Evolutionary conservation across 768 basidiomycete species (phyloP), one percentile per base, ranked within the genome.

Genomic region (Tricholomella constricta): DNA sequence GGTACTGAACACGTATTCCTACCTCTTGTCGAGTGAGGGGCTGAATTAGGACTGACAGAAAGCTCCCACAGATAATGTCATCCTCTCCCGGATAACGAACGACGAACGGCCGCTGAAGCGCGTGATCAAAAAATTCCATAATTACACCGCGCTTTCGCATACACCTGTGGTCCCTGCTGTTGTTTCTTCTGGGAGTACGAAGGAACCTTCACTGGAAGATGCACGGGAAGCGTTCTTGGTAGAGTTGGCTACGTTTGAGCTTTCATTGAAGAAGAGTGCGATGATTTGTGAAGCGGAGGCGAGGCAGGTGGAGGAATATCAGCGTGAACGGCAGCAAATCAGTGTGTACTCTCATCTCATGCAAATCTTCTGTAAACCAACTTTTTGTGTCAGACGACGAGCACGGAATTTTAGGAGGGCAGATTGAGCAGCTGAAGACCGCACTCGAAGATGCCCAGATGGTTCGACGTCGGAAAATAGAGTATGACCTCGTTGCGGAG

Each of bases 251-350:
- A 81, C 88, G 10, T 92, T 92, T 63, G 83, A 89, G 65, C 67
- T 92, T 54, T 70, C 82, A 49, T 72, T 94, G 59, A 82, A 86
- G 72, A 94, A 93, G 71, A 88, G 82, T 58, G 74, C 78, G 31
- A 88, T 93, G 83, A 85, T 91, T 40, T 92, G 89, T 62, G 86
- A 92, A 64, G 92, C 91, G 7, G 91, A 94, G 72, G 80, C 82
- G 47, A 78, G 91, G 61, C 90, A 94, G 70, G 91, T 92, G 1
- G 85, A 90, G 61, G 86, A 91, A 66, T 94, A 94, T 64, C 80
- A 90, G 60, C 75, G 79, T 38, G 89, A 91, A 61, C 80, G 81
- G 43, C 78, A 81, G 59, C 71, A 81, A 56, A 89, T 92, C 62
- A 89, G 91, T 89, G 65, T 40, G 82, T 75, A n/a, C 11, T 6